Base-by-base conservation (phyloP, 768 basidiomycete species). In the Termitomyces sp. region DNA sequence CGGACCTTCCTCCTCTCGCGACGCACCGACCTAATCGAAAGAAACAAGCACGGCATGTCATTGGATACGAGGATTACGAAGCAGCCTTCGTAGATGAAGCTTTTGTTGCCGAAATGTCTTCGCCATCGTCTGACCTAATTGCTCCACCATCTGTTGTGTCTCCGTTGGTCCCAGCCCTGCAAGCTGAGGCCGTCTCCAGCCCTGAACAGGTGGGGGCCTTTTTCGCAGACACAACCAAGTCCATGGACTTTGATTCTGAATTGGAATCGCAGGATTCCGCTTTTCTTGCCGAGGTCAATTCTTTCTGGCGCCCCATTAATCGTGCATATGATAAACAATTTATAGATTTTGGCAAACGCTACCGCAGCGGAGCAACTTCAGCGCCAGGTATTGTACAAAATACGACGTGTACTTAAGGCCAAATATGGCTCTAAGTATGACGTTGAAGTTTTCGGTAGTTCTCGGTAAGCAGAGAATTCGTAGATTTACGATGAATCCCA, bases 391-490 rank as follows among this genome's bases (percentile, higher is more conserved):
- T 15, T 61, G 8, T 27, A 44, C 5, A 56, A 65, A 1, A 67
- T 79, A 5, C 51, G 70, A 50, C 13, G 44, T 3, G 57, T 66
- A 13, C 65, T 81, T 4, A 59, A 63, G 54, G 53, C 62, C 2
- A 51, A 46, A 6, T 81, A 69, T 61, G 78, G 77, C 6, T 1
- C 6, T 6, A 24, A 58, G 37, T 81, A 75, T 65, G 49, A 36
- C 4, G 72, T 82, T 4, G 63, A 68, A 30, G 55, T 70, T 1
- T 85, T 84, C 64, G 84, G 84, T 34, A 84, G 83, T 59, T 75
- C 77, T 18, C 68, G 70, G 62, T 70, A 51, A 34, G 66, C 59
- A 15, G 31, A 46, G 8, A 30, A 33, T 15, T 31, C 15, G 16
- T n/a, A 34, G 6, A 33, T 20, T 15, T 8, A 11, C 6, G 13